phyloP scores from a whole-genome alignment of 2,329 filamentous ascomycete genomes.

The Ophiostoma australiae region DNA sequence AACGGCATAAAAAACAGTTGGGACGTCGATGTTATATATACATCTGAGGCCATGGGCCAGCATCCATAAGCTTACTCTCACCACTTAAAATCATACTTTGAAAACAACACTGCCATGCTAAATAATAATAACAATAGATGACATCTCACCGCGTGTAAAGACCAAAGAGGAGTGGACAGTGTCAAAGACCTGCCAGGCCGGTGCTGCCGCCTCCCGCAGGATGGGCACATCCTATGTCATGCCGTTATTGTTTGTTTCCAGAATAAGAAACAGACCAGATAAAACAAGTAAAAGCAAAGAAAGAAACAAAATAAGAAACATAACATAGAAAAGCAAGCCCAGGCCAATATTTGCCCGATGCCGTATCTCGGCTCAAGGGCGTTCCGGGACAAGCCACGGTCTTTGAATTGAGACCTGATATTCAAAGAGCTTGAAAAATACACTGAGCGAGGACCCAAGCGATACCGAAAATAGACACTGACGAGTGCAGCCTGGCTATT shows the following conservation, averaged over 20 bases:
- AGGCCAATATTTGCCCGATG: background rate
- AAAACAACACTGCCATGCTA: too few species aligned
- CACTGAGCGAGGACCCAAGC: background rate
- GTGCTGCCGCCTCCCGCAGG: background rate
- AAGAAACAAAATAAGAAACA: background rate
- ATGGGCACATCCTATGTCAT: background rate
- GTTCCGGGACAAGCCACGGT: constrained; percentile 8
- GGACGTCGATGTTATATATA: constrained; percentile 6
- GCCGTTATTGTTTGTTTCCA: background rate
- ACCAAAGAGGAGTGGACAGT: background rate
- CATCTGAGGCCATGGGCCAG: background rate
- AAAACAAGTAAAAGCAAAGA: background rate
- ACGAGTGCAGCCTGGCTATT: background rate
- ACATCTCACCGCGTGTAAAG: background rate
- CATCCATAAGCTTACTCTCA: background rate
- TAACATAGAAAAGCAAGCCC: background rate
- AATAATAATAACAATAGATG: background rate
- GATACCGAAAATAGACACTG: background rate
- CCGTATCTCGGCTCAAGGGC: background rate
- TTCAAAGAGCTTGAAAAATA: constrained; percentile 4
- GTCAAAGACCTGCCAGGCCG: background rate
- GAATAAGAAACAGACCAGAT: background rate
- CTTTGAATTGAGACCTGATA: background rate
- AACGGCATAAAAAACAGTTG: background rate
- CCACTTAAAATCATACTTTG: background rate